These are phyloP conservation scores for Blastobotrys muscicola DNA, from an alignment of 805 yeast species.

Conservation along the genomic window DNA sequence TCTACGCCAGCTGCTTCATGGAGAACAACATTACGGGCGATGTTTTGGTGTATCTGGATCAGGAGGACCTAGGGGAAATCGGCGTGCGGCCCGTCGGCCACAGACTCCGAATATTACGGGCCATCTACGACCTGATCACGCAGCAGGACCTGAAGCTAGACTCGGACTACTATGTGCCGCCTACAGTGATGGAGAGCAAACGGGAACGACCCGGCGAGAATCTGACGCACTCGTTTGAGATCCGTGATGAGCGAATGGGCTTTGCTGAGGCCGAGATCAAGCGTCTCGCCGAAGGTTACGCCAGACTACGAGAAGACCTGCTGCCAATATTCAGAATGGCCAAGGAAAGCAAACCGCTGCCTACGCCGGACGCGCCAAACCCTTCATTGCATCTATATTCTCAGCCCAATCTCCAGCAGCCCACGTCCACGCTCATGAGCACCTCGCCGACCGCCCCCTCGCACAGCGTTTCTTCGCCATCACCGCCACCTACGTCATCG, in stretches of 20 bases:
- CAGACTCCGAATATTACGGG: slow-evolving; percentile 51
- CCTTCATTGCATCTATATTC: slow-evolving; percentile 1
- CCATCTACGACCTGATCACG: slow-evolving; percentile 44
- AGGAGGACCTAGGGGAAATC: slow-evolving; percentile 64
- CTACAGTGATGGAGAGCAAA: slow-evolving; percentile 22
- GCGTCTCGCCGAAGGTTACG: slow-evolving; percentile 44
- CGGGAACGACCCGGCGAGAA: slow-evolving; percentile 16
- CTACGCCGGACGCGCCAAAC: slow-evolving; percentile 40
- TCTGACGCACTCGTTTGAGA: slow-evolving; percentile 13
- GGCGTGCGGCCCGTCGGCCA: slow-evolving; percentile 47
- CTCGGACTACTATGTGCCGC: slow-evolving; percentile 25
- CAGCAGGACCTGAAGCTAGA: slow-evolving; percentile 9
- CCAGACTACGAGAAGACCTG: slow-evolving; percentile 51
- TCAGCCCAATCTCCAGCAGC: slow-evolving; percentile 6
- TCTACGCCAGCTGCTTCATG: slow-evolving; percentile 30
- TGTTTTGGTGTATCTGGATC: slow-evolving; percentile 55
- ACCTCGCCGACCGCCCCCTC: slow-evolving; percentile 1
- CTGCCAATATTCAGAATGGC: slow-evolving; percentile 51
- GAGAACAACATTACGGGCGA: slow-evolving; percentile 65
- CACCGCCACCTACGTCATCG: slow-evolving; percentile 1
- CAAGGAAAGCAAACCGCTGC: slow-evolving; percentile 57
- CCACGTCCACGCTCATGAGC: slow-evolving; percentile 7
- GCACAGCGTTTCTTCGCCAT: background rate
- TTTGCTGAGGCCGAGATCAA: slow-evolving; percentile 29
- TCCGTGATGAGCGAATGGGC: slow-evolving; percentile 26